Evolutionary conservation across 2,329 filamentous ascomycete species (phyloP), one percentile per base, ranked within the genome.

Genomic region (Pyrenophora graminea): DNA sequence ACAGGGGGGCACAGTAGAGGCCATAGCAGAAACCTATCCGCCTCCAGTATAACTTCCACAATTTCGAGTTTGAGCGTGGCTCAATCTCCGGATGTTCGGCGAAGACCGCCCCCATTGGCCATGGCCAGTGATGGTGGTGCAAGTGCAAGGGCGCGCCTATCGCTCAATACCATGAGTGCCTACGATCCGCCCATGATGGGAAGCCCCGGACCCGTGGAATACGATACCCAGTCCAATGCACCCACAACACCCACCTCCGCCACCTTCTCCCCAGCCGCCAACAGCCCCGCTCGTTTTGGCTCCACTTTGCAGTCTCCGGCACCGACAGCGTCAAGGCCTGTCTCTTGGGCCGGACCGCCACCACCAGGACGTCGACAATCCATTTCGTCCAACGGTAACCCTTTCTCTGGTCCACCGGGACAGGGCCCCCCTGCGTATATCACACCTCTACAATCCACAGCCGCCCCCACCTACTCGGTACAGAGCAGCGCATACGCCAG

Each of bases 231-330:
- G 6, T 89, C 90, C 3, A 85, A 83, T 52, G 89, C 89, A 31
- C 89, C 88, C 58, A 89, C 87, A 66, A 96, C 91, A 3, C 91
- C 91, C 2, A 91, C 89, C 0, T 93, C 91, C 1, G 85, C 89
- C 9, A 90, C 89, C 0, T 95, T 91, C 63, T 91, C 91, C 0
- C 86, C 85, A 1, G 87, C 85, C 0, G 86, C 86, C 45, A 87
- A 84, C 55, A 96, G 91, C 68, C 91, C 91, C 39, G 64, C 64
- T 4, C 84, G 85, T 45, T 94, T 88, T 80, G 82, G 80, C 5
- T 83, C 86, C 2, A 79, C 77, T 0, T 77, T 91, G 48, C 81
- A 84, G 12, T 96, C 91, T n/a, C 90, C 91, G 0, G 82, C 83
- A 6, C 85, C 87, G 0, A 80, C 84, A 1, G 82, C 89, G 58